A percentile compares a stretch with the other conserved stretches of the same genome.
phyloP scores from a whole-genome alignment of 2,329 filamentous ascomycete species.

The Aspergillus quadricinctus region DNA sequence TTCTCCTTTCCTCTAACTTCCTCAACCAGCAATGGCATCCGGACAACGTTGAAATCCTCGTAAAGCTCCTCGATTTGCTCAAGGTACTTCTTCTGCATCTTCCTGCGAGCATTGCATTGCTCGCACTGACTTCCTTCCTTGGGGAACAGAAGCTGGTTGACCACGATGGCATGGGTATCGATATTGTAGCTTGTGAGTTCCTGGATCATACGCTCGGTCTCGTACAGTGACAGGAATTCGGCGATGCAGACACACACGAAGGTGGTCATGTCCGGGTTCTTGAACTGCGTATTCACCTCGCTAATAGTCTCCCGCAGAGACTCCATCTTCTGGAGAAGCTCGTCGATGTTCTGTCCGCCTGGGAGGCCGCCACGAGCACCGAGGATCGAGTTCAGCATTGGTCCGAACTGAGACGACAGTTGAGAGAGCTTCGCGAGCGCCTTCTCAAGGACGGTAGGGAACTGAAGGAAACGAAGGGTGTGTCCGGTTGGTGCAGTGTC shows the following conservation, averaged over 20 bases:
- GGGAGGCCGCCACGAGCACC: conserved; percentile 73
- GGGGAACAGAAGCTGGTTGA: conserved; percentile 95
- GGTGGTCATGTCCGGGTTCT: conserved; percentile 89
- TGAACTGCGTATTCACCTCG: conserved; percentile 97
- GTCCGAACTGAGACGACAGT: conserved; percentile 89
- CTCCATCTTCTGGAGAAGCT: conserved; percentile 93
- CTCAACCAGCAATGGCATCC: conserved; percentile 93
- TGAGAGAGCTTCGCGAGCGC: conserved; percentile 95
- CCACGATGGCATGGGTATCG: conserved; percentile 94
- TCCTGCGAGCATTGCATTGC: conserved; percentile 88
- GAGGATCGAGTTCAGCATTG: conserved; percentile 89
- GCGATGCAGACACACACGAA: conserved; percentile 99
- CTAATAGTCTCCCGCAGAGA: conserved; percentile 84
- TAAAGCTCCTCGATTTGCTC: conserved; percentile 98
- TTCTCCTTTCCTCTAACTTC: conserved; percentile 94
- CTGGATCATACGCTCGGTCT: conserved; percentile 99
- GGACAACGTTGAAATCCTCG: conserved; percentile 98
- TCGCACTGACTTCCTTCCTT: conserved; percentile 80
- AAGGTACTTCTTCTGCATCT: conserved; percentile 99
- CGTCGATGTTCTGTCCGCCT: conserved; percentile 86
- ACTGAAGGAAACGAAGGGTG: conserved; percentile 96
- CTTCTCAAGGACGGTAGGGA: conserved; percentile 96
- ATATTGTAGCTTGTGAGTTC: conserved; percentile 90
- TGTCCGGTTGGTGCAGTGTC: conserved; percentile 97
- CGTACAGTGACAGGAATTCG: conserved; percentile 93